These are phyloP conservation scores for Brettanomyces sp. DNA, from an alignment of 805 yeast genomes.

Conservation along the genomic window DNA sequence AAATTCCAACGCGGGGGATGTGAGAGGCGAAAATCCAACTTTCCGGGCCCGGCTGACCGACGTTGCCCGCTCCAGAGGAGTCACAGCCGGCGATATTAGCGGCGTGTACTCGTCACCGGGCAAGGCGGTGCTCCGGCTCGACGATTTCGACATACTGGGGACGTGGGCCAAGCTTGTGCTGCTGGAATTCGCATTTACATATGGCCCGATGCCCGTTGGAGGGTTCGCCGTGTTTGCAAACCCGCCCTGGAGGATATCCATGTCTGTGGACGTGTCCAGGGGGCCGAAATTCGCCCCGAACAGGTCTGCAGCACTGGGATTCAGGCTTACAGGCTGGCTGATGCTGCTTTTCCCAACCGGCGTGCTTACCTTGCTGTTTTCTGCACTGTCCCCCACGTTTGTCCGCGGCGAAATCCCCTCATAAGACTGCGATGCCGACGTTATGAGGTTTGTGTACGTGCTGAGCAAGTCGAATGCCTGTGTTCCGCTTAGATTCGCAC, in stretches of 20 bases:
- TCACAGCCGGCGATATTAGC: slow-evolving; percentile 64
- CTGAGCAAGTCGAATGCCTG: neutral
- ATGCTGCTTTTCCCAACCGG: neutral
- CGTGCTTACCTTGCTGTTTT: neutral
- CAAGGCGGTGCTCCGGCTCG: slow-evolving; percentile 24
- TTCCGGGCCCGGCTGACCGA: slow-evolving; percentile 7
- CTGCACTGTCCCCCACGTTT: neutral
- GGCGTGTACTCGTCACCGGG: slow-evolving; percentile 68
- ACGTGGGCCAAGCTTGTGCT: slow-evolving; percentile 1
- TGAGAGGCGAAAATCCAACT: slow-evolving; percentile 37
- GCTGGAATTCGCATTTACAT: slow-evolving; percentile 1
- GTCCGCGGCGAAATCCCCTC: too few relatives aligned
- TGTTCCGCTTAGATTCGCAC: too few relatives aligned
- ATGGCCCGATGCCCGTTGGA: neutral
- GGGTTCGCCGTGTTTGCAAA: slow-evolving; percentile 3
- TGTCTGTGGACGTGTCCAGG: neutral
- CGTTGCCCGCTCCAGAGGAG: slow-evolving; percentile 41
- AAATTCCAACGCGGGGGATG: slow-evolving; percentile 62
- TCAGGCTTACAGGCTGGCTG: neutral
- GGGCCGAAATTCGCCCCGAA: neutral
- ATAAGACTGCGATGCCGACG: too few relatives aligned
- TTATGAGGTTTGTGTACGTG: neutral
- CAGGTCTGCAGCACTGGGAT: neutral
- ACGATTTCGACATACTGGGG: slow-evolving; percentile 3
- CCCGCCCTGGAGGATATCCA: slow-evolving; percentile 2